These are phyloP conservation scores for Gelatoporia subvermispora DNA, from an alignment of 768 basidiomycete genomes.

Conservation along the genomic window DNA sequence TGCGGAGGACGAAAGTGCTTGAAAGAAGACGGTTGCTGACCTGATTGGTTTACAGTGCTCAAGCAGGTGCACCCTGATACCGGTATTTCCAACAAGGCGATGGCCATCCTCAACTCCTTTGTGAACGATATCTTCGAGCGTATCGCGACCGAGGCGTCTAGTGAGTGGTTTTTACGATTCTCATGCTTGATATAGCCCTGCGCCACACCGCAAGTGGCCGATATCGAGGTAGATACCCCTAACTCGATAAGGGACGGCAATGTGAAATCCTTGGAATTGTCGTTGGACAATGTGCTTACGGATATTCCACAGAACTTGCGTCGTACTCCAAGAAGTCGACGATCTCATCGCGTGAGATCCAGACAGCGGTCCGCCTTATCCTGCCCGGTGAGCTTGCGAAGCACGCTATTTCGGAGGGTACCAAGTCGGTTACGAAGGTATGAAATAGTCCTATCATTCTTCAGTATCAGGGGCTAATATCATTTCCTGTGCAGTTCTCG, in stretches of 20 bases:
- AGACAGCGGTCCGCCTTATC: constrained; percentile 94
- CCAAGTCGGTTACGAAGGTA: constrained; percentile 86
- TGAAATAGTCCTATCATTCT: background rate
- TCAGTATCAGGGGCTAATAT: background rate
- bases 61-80: constrained; percentile 99
- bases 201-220: background rate
- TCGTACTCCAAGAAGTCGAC: constrained; percentile 98
- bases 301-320: constrained; percentile 70
- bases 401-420: constrained; percentile 92
- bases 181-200: background rate
- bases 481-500: constrained; percentile 47
- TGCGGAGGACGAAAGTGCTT: background rate
- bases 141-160: constrained; percentile 88
- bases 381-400: constrained; percentile 95
- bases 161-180: constrained; percentile 37
- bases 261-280: no score
- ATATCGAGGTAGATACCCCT: background rate
- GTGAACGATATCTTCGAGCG: constrained; percentile 95
- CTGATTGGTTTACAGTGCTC: constrained; percentile 52
- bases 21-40: no score
- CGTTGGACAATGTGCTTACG: background rate
- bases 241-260: no score
- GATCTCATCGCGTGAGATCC: constrained; percentile 97
- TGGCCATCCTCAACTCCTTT: constrained; percentile 95
- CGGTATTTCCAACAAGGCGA: constrained; percentile 99